Evolutionary conservation across 352 stramenopile genomes (phyloP).

Genomic region (Globisporangium camurandrum): DNA sequence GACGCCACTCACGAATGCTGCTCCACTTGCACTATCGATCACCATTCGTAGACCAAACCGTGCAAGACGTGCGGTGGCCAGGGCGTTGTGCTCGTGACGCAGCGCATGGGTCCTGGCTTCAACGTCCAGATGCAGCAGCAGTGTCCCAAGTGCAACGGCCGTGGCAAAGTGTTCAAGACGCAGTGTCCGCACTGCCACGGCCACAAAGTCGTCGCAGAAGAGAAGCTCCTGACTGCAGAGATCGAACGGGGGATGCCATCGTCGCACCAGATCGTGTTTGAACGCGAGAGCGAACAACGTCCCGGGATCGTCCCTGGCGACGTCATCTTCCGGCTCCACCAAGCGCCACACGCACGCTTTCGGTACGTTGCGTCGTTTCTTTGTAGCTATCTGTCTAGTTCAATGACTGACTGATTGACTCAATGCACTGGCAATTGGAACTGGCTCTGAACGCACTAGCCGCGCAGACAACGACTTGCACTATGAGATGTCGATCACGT

Average conservation of each 20-base stretch:
- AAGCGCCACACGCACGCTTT: conserved; percentile 86
- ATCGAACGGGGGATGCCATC: conserved; percentile 82
- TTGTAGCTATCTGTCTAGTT: background rate
- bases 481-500: conserved; percentile 91
- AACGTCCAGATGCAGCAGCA: conserved; percentile 89
- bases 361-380: conserved; percentile 25
- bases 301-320: conserved; percentile 88
- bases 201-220: conserved; percentile 74
- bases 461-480: conserved; percentile 93
- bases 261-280: conserved; percentile 80
- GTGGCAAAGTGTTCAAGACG: conserved; percentile 94
- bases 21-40: too few relatives aligned
- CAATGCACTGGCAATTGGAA: too few relatives aligned
- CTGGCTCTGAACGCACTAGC: conserved; percentile 35
- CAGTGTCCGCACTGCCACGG: conserved; percentile 87
- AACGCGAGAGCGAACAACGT: conserved; percentile 77
- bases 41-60: conserved; percentile 35
- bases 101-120: conserved; percentile 77
- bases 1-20: too few relatives aligned
- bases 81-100: conserved; percentile 72
- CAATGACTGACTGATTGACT: too few relatives aligned
- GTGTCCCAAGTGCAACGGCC: conserved; percentile 72
- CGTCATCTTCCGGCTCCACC: conserved; percentile 93
- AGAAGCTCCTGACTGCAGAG: conserved; percentile 72
- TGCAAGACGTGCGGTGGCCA: conserved; percentile 69